Conservation (phyloP, 225 moss, liverwort and hornwort species). For the Lunularia cruciata region DNA sequence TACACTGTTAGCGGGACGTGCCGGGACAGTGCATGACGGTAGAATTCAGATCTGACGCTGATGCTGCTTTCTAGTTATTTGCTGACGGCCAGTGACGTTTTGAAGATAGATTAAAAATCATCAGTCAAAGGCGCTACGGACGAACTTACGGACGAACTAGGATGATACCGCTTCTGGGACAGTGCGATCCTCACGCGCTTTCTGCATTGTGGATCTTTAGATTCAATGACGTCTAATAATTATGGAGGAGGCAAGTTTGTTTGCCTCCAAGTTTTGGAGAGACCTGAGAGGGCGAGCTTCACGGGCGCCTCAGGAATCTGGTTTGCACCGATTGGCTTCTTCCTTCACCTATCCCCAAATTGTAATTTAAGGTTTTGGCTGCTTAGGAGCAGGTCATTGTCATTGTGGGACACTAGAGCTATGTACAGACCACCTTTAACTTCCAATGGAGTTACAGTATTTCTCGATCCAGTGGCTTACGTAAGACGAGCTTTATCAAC, state of each 20-base stretch:
- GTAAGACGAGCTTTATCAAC: background rate
- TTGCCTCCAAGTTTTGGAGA: slow-evolving; percentile 6
- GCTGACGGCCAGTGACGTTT: too few species aligned
- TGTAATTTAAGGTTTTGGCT: background rate
- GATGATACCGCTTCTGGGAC: too few species aligned
- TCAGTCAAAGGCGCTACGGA: too few species aligned
- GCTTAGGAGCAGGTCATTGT: background rate
- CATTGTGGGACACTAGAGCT: background rate
- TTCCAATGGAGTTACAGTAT: background rate
- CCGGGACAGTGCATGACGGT: too few species aligned
- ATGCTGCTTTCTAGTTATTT: too few species aligned
- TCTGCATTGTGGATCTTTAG: background rate
- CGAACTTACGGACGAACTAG: too few species aligned
- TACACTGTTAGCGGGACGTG: too few species aligned
- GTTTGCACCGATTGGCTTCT: background rate
- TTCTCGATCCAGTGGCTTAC: background rate
- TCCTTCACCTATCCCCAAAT: background rate
- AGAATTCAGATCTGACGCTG: too few species aligned
- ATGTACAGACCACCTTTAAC: background rate
- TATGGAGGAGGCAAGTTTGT: slow-evolving; percentile 9
- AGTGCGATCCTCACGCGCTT: slow-evolving; percentile 10
- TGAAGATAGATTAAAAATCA: too few species aligned
- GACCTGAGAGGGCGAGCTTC: background rate
- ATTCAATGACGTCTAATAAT: background rate
- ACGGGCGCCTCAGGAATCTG: background rate